phyloP scores from a whole-genome alignment of 2,329 filamentous ascomycete species.

The Keithomyces neogunnii region DNA sequence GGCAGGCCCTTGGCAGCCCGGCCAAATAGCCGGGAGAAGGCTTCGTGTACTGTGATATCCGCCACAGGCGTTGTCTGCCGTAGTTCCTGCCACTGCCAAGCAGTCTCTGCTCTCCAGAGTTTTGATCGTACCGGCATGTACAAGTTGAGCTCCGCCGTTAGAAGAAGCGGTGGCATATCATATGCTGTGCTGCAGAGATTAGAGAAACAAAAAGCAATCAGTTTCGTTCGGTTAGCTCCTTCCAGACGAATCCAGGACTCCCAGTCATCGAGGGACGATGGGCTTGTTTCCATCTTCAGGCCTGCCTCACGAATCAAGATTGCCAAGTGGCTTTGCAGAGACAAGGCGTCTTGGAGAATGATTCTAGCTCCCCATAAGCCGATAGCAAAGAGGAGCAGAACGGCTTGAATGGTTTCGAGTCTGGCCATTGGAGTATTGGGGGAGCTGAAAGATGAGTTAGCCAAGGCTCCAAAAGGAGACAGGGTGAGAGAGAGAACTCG shows the following conservation, averaged over 20 bases:
- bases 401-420: slow-evolving; percentile 57
- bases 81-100: slow-evolving; percentile 53
- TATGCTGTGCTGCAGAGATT: slow-evolving; percentile 55
- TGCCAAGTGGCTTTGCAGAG: slow-evolving; percentile 49
- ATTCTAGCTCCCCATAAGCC: slow-evolving; percentile 54
- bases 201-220: slow-evolving; percentile 54
- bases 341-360: slow-evolving; percentile 51
- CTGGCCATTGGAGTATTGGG: slow-evolving; percentile 51
- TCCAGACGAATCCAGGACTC: slow-evolving; percentile 52
- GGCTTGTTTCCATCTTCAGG: slow-evolving; percentile 38
- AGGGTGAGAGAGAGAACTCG: not conserved
- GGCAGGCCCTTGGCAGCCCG: slow-evolving; percentile 40
- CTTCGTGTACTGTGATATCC: slow-evolving; percentile 48
- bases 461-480: not conserved
- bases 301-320: slow-evolving; percentile 52
- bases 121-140: slow-evolving; percentile 45
- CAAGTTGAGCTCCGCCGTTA: slow-evolving; percentile 52
- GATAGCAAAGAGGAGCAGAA: slow-evolving; percentile 51
- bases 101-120: slow-evolving; percentile 48
- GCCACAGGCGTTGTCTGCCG: slow-evolving; percentile 40
- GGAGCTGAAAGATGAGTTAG: slow-evolving; percentile 29
- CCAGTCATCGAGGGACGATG: slow-evolving; percentile 42
- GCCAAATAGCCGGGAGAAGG: slow-evolving; percentile 46
- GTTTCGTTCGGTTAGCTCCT: slow-evolving; percentile 47
- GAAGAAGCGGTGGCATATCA: slow-evolving; percentile 47